Conservation (phyloP, 2,329 filamentous ascomycete genomes). For the Penicillium concentricum region DNA sequence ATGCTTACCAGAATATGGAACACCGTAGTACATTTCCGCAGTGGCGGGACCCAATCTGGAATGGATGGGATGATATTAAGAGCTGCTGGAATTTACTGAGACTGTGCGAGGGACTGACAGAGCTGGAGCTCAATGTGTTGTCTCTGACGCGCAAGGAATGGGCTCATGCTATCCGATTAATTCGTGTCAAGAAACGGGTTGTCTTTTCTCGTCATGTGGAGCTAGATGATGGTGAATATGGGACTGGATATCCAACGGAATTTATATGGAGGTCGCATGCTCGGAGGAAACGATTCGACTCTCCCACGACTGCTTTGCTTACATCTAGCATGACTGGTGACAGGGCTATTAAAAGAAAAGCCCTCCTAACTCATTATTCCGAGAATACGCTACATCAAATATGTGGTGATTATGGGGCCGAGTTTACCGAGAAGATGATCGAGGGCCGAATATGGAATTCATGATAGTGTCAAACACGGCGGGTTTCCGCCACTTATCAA, state of each 20-base stretch:
- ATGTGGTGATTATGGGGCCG: background rate
- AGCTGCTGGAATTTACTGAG: slow-evolving; percentile 7
- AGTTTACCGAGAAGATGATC: background rate
- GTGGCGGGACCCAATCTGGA: background rate
- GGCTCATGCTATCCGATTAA: slow-evolving; percentile 1
- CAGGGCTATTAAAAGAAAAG: background rate
- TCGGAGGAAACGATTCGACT: slow-evolving; percentile 1
- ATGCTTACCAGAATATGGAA: background rate
- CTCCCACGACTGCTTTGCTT: slow-evolving; percentile 5
- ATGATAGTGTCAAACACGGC: background rate
- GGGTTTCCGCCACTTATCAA: background rate
- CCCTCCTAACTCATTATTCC: background rate
- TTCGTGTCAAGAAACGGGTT: slow-evolving; percentile 2
- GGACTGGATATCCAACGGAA: background rate
- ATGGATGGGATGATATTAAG: slow-evolving; percentile 4
- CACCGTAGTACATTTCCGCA: background rate
- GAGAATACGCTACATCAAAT: background rate
- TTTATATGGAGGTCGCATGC: slow-evolving; percentile 1
- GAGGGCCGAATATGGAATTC: background rate
- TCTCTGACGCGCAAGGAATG: slow-evolving; percentile 1
- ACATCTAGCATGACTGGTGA: background rate
- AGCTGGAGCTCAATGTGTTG: slow-evolving; percentile 6
- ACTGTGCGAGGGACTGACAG: slow-evolving; percentile 3
- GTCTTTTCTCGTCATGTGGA: background rate
- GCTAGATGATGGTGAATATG: background rate